These are phyloP conservation scores for Salix viminalis DNA, from an alignment of 345 rosid species.

Conservation along the genomic window DNA sequence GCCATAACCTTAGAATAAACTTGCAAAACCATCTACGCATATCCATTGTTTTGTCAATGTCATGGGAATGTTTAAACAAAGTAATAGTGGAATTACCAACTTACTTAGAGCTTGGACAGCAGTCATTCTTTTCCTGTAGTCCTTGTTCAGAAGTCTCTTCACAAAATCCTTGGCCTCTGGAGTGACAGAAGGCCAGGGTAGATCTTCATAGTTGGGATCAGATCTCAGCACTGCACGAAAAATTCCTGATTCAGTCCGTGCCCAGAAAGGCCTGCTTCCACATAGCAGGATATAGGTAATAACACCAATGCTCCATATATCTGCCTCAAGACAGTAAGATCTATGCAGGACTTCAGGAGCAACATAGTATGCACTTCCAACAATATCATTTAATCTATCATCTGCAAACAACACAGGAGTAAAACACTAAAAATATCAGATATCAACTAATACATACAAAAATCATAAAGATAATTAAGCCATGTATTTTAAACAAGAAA, in stretches of 20 bases:
- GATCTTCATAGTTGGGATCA: slow-evolving; percentile 82
- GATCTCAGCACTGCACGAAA: slow-evolving; percentile 91
- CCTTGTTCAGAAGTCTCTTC: slow-evolving; percentile 89
- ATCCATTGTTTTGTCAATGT: neutral
- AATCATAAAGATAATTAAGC: neutral
- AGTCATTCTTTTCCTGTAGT: slow-evolving; percentile 94
- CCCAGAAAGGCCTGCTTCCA: slow-evolving; percentile 97
- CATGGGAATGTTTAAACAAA: neutral
- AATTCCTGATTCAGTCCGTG: slow-evolving; percentile 93
- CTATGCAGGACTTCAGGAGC: slow-evolving; percentile 99
- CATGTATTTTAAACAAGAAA: neutral
- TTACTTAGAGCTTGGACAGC: slow-evolving; percentile 92
- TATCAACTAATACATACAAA: neutral
- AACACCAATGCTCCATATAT: slow-evolving; percentile 97
- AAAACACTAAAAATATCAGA: neutral
- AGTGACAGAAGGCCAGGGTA: slow-evolving; percentile 89
- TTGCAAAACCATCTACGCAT: neutral
- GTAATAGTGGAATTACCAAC: slow-evolving; percentile 13
- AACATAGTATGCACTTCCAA: slow-evolving; percentile 98
- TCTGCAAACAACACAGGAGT: slow-evolving; percentile 41
- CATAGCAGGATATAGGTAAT: slow-evolving; percentile 86
- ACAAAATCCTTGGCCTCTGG: slow-evolving; percentile 88
- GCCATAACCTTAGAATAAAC: neutral
- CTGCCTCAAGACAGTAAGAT: slow-evolving; percentile 87
- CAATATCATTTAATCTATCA: slow-evolving; percentile 90